A percentile compares a stretch with the other conserved stretches of the same genome.
These are phyloP conservation scores for Beauveria pseudobassiana DNA, from an alignment of 2,329 filamentous ascomycete genomes.

Conservation along the genomic window DNA sequence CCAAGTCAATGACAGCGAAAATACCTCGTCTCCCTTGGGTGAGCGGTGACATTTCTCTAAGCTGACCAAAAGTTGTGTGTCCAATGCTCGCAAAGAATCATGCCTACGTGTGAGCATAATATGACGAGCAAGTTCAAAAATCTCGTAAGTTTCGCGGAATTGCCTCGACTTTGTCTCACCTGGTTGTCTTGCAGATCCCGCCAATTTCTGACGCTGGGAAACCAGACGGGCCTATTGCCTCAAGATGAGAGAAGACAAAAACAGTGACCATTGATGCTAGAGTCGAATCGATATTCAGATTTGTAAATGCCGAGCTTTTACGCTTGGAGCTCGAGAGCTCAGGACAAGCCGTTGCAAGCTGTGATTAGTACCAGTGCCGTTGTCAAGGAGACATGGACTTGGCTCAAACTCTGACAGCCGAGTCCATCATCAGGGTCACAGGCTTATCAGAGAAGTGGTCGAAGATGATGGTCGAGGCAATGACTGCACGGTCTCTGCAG, in stretches of 20 bases:
- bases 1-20: not conserved
- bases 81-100: too few relatives aligned
- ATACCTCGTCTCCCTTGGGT: not conserved
- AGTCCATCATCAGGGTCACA: not conserved
- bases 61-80: not conserved
- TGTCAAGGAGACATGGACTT: not conserved
- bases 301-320: not conserved
- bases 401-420: not conserved
- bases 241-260: not conserved
- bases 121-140: not conserved
- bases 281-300: not conserved
- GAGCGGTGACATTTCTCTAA: not conserved
- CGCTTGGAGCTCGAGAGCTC: not conserved
- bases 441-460: not conserved
- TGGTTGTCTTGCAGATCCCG: not conserved
- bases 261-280: not conserved
- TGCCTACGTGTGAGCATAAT: not conserved
- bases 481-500: not conserved
- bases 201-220: not conserved
- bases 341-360: not conserved
- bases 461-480: not conserved
- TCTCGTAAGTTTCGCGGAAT: not conserved
- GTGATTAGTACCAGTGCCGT: not conserved
- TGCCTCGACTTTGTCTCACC: not conserved
- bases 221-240: not conserved